Conservation (phyloP, 225 moss, liverwort and hornwort species). For the Sphagnum tenellum region DNA sequence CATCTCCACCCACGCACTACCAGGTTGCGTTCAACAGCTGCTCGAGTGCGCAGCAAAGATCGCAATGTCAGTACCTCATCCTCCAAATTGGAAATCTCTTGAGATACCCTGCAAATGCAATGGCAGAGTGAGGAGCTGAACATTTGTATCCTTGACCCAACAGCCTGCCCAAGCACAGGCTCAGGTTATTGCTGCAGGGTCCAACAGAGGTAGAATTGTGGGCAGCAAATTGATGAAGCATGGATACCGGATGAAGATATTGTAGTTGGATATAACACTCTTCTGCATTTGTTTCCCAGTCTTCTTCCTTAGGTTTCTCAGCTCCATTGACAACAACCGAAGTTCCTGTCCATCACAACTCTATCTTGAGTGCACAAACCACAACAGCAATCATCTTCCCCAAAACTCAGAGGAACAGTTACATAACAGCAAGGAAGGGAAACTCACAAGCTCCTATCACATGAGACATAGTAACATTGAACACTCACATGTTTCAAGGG, state of each 20-base stretch:
- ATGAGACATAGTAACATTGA: too few species aligned
- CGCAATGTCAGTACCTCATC: slow-evolving; percentile 85
- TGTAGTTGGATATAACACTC: slow-evolving; percentile 94
- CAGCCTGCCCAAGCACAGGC: too few species aligned
- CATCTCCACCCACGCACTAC: slow-evolving; percentile 70
- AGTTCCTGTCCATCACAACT: slow-evolving; percentile 37
- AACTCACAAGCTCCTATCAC: too few species aligned
- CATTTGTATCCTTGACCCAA: too few species aligned
- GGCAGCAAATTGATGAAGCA: neutral
- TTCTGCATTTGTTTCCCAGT: slow-evolving; percentile 98
- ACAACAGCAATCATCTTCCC: too few species aligned
- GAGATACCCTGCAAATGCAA: slow-evolving; percentile 51
- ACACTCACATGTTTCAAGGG: too few species aligned
- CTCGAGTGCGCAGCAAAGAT: slow-evolving; percentile 72
- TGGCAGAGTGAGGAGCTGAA: too few species aligned
- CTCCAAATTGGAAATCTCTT: slow-evolving; percentile 90
- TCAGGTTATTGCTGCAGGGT: too few species aligned
- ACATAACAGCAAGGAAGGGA: neutral
- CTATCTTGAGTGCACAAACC: neutral
- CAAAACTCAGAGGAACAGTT: too few species aligned
- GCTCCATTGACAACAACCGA: slow-evolving; percentile 75
- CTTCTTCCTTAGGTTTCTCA: slow-evolving; percentile 82
- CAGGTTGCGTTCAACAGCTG: slow-evolving; percentile 66
- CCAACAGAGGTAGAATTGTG: too few species aligned
- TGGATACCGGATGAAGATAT: slow-evolving; percentile 76